Evolutionary conservation across 495 filamentous ascomycete genomes (phyloP), one percentile per base, ranked within the genome.

Genomic region (Podospora conica): DNA sequence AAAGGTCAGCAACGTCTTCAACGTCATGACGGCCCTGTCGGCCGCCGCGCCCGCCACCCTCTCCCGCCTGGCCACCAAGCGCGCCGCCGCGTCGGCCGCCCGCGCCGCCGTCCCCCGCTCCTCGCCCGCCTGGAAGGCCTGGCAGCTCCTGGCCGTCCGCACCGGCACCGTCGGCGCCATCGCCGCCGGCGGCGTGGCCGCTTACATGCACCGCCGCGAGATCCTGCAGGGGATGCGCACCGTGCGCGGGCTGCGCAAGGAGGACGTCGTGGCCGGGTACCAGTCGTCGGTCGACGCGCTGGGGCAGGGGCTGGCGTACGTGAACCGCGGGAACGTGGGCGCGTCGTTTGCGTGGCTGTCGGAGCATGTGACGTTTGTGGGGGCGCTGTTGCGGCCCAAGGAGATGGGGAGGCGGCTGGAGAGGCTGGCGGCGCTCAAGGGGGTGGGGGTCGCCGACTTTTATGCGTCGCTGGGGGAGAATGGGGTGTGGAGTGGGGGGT

Each of bases 101-200:
- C 40, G 66, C 53, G 59, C 67, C 83, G 69, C 86, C 81, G 84
- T 85, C 23, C 60, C 65, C 31, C 61, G 62, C 3, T 20, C 48
- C 8, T 22, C 58, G 27, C 68, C 82, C 0, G 75, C 75, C 7
- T 84, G 81, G 82, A 67, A 88, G 81, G 48, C 81, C 18, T 97
- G 93, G 91, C 92, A 94, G 53, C 86, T 89, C 61, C 85, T 92
- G 62, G 93, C 92, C 8, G 87, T 93, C 78, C 91, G 90, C 64
- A 93, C 92, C 0, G 93, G 93, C 9, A 91, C 90, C 0, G 91
- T 91, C 0, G 89, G 89, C 0, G 91, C 91, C 18, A 89, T 96
- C n/a, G 91, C 92, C 1, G 93, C 92, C 1, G 95, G 91, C 12
- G 91, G 92, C 3, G 92, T 92, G 5, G 91, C 91, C 1, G 88